Evolutionary conservation across 192 early-diverging fungal genomes (phyloP).

Genomic region (Jimgerdemannia lactiflua): DNA sequence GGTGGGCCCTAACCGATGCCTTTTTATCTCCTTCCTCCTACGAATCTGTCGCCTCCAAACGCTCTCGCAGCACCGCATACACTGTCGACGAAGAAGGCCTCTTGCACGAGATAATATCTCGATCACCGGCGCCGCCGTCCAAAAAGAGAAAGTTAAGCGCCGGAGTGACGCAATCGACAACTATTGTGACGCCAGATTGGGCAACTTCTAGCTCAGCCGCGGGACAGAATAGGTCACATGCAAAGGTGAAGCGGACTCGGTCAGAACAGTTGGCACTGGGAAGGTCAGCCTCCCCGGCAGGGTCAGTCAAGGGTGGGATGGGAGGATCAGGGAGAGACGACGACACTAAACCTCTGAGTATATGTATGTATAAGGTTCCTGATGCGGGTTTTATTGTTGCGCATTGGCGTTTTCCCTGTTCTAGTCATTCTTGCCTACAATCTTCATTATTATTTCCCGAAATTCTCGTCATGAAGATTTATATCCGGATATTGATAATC

Average conservation of each 20-base stretch:
- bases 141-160: not conserved
- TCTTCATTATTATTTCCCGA: not conserved
- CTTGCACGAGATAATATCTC: conserved; percentile 23
- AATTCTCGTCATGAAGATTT: conserved; percentile 40
- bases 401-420: conserved; percentile 5
- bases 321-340: conserved; percentile 22
- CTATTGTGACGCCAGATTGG: not conserved
- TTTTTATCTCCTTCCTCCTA: not conserved
- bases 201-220: not conserved
- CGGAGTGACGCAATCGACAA: not conserved
- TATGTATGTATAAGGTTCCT: conserved; percentile 33
- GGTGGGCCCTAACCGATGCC: not conserved
- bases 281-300: not conserved
- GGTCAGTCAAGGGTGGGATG: not conserved
- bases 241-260: not conserved
- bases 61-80: conserved; percentile 39
- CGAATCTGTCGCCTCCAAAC: conserved; percentile 3
- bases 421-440: not conserved
- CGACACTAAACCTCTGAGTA: conserved; percentile 6
- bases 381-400: conserved; percentile 7
- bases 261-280: not conserved
- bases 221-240: not conserved
- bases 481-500: conserved; percentile 74
- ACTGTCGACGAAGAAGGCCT: conserved; percentile 30
- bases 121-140: not conserved